Percentiles rank a stretch among this genome's conserved stretches.
These are phyloP conservation scores for Ampelocalamus luodianensis DNA, from an alignment of 176 grass and related monocot species.

Conservation along the genomic window DNA sequence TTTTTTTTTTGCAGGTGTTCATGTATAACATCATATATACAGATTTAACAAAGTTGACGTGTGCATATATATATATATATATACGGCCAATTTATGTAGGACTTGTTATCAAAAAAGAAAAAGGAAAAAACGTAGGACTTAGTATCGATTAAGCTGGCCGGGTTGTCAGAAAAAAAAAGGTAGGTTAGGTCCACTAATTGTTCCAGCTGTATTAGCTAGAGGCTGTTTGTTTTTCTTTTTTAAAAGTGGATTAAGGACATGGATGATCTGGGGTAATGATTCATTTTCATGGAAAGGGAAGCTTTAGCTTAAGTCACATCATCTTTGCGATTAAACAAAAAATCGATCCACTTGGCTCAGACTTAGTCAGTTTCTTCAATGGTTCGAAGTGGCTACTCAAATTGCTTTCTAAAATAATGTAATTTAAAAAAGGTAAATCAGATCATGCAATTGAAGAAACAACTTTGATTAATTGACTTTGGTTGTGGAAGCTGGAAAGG, in stretches of 20 bases:
- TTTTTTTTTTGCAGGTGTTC: not conserved
- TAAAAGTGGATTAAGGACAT: conserved; percentile 59
- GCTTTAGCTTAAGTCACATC: conserved; percentile 44
- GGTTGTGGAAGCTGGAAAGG: not conserved
- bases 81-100: not conserved
- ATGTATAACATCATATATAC: conserved; percentile 14
- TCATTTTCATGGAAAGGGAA: conserved; percentile 37
- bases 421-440: not conserved
- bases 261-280: conserved; percentile 53
- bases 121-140: too few relatives aligned
- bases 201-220: conserved; percentile 52
- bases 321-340: conserved; percentile 19
- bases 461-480: not conserved
- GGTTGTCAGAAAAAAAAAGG: conserved; percentile 46
- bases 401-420: not conserved
- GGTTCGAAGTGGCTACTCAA: conserved; percentile 1
- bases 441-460: not conserved
- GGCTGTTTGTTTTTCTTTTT: conserved; percentile 42
- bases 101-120: not conserved
- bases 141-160: conserved; percentile 22
- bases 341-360: conserved; percentile 12
- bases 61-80: not conserved
- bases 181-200: conserved; percentile 49
- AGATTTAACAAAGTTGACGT: conserved; percentile 13
- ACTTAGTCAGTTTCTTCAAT: not conserved